Percentiles rank a stretch among this genome's conserved stretches.
Evolutionary conservation across 306 rosid genomes (phyloP).

Genomic region (Prunus padus): DNA sequence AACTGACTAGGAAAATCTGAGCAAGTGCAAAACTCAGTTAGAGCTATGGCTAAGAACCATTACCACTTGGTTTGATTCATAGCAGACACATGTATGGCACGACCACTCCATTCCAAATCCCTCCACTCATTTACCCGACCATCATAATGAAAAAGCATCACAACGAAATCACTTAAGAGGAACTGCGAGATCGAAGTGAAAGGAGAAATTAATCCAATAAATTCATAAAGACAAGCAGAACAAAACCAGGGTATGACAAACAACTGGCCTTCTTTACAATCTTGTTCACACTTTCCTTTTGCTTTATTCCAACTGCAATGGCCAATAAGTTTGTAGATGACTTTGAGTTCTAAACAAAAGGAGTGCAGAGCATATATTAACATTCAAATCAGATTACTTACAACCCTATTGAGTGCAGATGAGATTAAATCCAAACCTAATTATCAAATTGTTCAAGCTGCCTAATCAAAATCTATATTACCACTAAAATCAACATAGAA

Average conservation of each 20-base stretch:
- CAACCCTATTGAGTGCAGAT: background rate
- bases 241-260: background rate
- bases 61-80: conserved; percentile 64
- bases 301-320: conserved; percentile 71
- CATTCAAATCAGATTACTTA: background rate
- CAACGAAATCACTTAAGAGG: conserved; percentile 29
- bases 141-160: conserved; percentile 62
- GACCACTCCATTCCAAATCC: conserved; percentile 43
- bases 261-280: conserved; percentile 47
- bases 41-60: background rate
- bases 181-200: conserved; percentile 35
- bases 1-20: background rate
- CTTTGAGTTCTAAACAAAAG: conserved; percentile 37
- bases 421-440: background rate
- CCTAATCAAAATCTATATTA: background rate
- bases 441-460: background rate
- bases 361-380: background rate
- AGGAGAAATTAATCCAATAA: conserved; percentile 2
- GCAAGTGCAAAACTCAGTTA: background rate
- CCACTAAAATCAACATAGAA: background rate
- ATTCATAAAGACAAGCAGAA: conserved; percentile 1
- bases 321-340: conserved; percentile 62
- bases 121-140: conserved; percentile 51
- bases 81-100: conserved; percentile 47
- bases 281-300: conserved; percentile 55